Evolutionary conservation across 805 yeast species (phyloP), one percentile per base, ranked within the genome.

Genomic region (Starmerella riodocensis): DNA sequence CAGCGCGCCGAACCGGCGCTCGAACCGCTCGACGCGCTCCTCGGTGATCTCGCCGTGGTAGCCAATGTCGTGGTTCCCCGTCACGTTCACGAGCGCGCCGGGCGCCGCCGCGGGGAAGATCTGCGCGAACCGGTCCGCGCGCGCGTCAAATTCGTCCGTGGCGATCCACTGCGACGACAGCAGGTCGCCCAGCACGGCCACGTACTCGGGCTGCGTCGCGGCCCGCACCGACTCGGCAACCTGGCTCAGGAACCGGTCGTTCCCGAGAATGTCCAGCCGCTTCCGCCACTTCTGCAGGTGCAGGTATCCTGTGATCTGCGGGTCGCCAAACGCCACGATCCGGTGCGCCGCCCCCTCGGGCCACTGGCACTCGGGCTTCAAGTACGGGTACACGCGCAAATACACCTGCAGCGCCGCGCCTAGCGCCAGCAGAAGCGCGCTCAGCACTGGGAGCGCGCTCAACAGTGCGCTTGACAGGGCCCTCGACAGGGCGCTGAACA

Each of bases 61-160:
- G 0, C 98, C 98, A 34, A 88, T 76, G 57, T 91, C 98, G 57
- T 91, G 98, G 57, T 91, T 91, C 2, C 98, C 98, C 1, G 93
- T 77, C 34, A 91, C 63, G 56, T 91, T 91, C 45, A 84, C 70
- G 53, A 88, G 73, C 27, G 11, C 29, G 5, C 47, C 45, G 17
- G 37, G 42, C 4, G 25, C 37, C 8, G 9, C 4, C 2, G 42
- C 17, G 9, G 39, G 48, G 46, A 64, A 63, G 14, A 64, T 62
- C 2, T 34, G 33, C 25, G 39, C 23, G 48, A 48, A 85, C 45
- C 97, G 64, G 43, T 65, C 67, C 0, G 93, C 82, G 45, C 98
- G 69, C 55, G 76, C 74, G 56, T 68, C 77, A 58, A 83, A 91
- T 58, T 88, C 97, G 13, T 75, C 70, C 59, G 85, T 94, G 28